Evolutionary conservation across 805 yeast genomes (phyloP).

Genomic region (Hanseniaspora guilliermondii): DNA sequence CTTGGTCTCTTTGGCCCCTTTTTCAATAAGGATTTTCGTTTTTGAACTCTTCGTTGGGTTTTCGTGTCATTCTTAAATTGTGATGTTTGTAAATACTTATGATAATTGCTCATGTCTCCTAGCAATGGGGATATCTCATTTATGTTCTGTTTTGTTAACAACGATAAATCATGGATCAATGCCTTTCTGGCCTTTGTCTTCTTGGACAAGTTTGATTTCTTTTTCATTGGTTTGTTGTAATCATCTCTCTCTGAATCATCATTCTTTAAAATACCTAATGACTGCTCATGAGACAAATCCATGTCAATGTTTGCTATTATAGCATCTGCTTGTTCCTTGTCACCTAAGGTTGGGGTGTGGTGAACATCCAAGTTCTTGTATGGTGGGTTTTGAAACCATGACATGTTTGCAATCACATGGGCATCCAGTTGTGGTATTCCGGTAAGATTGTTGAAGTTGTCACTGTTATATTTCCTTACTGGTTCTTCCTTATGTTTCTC

Average conservation of each 20-base stretch:
- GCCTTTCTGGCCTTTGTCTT: conserved; percentile 10
- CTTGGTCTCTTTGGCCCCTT: conserved; percentile 31
- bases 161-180: conserved; percentile 1
- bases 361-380: background rate
- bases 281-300: background rate
- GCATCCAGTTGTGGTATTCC: background rate
- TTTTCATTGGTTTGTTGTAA: background rate
- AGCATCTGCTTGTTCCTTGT: background rate
- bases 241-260: background rate
- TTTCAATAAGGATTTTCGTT: conserved; percentile 27
- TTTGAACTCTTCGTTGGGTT: conserved; percentile 28
- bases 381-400: background rate
- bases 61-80: conserved; percentile 26
- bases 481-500: background rate
- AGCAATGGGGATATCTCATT: conserved; percentile 6
- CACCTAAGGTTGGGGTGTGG: background rate
- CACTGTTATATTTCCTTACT: background rate
- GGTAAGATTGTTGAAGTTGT: background rate
- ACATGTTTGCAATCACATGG: conserved; percentile 1
- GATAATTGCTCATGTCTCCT: background rate
- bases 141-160: conserved; percentile 5
- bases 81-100: background rate
- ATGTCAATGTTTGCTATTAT: background rate
- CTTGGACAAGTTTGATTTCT: conserved; percentile 3
- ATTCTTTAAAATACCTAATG: background rate